Evolutionary conservation across 2,329 filamentous ascomycete species (phyloP), one percentile per base, ranked within the genome.

Genomic region (Nakataea oryzae): DNA sequence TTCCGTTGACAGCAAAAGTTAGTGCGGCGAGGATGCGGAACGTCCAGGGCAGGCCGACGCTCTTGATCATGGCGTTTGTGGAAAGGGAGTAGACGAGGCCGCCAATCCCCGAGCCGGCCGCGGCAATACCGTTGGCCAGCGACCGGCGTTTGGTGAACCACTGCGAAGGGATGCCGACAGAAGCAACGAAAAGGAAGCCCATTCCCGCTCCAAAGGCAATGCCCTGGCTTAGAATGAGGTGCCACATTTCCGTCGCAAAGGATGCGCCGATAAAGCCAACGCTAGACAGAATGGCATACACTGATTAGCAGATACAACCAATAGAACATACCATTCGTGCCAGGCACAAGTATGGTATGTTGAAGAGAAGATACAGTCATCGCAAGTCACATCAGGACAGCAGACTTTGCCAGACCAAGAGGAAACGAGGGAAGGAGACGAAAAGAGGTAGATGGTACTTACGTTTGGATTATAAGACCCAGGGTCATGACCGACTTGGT

Each of bases 151-250:
- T 86, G 12, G 79, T 82, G 69, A 93, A 93, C 88, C 88, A 92
- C 70, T 92, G 88, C 2, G 88, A 83, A 0, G 88, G 78, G 13
- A 91, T 82, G 41, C 83, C 83, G 3, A 88, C 86, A 5, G 80
- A 84, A 0, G 84, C 83, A 0, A 89, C 88, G 70, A 92, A 93
- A 12, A 88, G 76, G 63, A 93, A 87, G 0, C 90, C 90, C 81
- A 93, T 87, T 3, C 89, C 90, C 27, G 87, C 72, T n/a, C 90
- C 90, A 65, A 93, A 93, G 61, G 86, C 83, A 3, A 93, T 69
- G 5, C 90, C 90, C 70, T 93, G 90, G 7, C 81, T 83, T 0
- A 93, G 79, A 63, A 92, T 86, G 0, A 95, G 79, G 47, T 93
- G 89, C 87, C 89, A 93, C 63, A 90, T 86, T 62, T 83, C 69